A percentile compares a stretch with the other conserved stretches of the same genome.
Evolutionary conservation across 495 filamentous ascomycete genomes (phyloP).

Genomic region (Margaritispora aquatica): DNA sequence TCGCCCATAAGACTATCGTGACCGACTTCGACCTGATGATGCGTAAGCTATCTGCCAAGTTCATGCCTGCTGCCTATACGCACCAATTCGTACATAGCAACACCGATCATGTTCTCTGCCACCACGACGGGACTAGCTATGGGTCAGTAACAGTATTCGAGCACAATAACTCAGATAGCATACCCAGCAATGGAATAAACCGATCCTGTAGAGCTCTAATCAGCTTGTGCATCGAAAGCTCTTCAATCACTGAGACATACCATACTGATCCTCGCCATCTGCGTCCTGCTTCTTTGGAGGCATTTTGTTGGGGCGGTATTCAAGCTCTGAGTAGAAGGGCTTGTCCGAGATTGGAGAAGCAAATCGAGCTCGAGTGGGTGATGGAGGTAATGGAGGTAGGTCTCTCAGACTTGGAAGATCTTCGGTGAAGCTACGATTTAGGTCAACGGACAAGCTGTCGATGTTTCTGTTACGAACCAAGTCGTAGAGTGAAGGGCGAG

Average conservation of each 20-base stretch:
- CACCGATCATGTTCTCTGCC: conserved; percentile 96
- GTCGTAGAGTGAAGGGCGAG: conserved; percentile 57
- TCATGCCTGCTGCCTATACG: conserved; percentile 14
- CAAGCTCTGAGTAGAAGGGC: background rate
- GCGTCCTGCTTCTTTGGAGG: conserved; percentile 21
- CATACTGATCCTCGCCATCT: conserved; percentile 27
- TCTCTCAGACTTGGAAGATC: conserved; percentile 5
- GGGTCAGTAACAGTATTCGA: conserved; percentile 22
- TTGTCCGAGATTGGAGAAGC: conserved; percentile 5
- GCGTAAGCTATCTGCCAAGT: conserved; percentile 4
- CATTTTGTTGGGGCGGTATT: conserved; percentile 12
- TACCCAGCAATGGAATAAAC: conserved; percentile 82
- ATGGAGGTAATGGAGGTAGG: conserved; percentile 18
- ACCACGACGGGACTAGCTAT: conserved; percentile 80
- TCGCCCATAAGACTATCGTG: conserved; percentile 87
- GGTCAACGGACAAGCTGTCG: conserved; percentile 22
- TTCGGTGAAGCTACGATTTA: conserved; percentile 4
- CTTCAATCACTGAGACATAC: conserved; percentile 7
- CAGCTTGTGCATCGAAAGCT: conserved; percentile 19
- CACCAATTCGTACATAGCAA: conserved; percentile 99
- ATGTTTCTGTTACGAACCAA: conserved; percentile 43
- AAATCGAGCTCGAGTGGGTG: conserved; percentile 1
- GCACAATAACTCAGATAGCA: conserved; percentile 16
- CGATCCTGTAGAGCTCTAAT: conserved; percentile 42
- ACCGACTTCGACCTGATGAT: conserved; percentile 71